phyloP scores from a whole-genome alignment of 495 filamentous ascomycete species.

The Talaromyces proteolyticus region DNA sequence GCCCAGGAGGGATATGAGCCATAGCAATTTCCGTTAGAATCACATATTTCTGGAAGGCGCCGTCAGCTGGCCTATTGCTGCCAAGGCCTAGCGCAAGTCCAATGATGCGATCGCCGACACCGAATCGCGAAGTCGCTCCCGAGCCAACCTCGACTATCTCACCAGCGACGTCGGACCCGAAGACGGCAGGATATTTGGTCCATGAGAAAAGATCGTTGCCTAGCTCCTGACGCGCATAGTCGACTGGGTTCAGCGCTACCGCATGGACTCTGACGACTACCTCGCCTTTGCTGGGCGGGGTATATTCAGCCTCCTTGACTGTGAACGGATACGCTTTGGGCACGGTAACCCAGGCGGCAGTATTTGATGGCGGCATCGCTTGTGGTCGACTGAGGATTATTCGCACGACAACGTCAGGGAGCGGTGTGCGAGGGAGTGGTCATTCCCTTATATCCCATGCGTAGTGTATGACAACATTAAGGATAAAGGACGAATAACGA shows the following conservation, averaged over 20 bases:
- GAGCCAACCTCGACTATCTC: conserved; percentile 28
- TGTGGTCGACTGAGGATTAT: not conserved
- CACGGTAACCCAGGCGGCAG: conserved; percentile 29
- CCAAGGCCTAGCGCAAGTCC: conserved; percentile 13
- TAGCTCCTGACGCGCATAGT: conserved; percentile 20
- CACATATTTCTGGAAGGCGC: conserved; percentile 32
- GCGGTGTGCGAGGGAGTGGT: no score
- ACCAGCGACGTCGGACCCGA: conserved; percentile 38
- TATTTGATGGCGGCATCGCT: conserved; percentile 17
- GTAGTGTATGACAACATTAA: no score
- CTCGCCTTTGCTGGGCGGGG: conserved; percentile 20
- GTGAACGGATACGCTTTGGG: conserved; percentile 21
- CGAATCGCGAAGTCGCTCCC: conserved; percentile 20
- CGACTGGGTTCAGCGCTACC: conserved; percentile 39
- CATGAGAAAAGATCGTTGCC: not conserved
- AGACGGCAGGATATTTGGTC: conserved; percentile 15
- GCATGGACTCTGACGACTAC: conserved; percentile 32
- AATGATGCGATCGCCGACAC: conserved; percentile 36
- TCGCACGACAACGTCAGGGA: not conserved
- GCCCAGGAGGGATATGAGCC: conserved; percentile 23
- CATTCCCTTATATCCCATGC: no score
- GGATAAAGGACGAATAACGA: no score
- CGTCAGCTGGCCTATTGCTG: conserved; percentile 23
- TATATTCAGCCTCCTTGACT: conserved; percentile 25
- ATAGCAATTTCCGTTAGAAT: conserved; percentile 17